A percentile compares a stretch with the other conserved stretches of the same genome.
phyloP scores from a whole-genome alignment of 208 protist genomes.

The Leishmania guyanensis region DNA sequence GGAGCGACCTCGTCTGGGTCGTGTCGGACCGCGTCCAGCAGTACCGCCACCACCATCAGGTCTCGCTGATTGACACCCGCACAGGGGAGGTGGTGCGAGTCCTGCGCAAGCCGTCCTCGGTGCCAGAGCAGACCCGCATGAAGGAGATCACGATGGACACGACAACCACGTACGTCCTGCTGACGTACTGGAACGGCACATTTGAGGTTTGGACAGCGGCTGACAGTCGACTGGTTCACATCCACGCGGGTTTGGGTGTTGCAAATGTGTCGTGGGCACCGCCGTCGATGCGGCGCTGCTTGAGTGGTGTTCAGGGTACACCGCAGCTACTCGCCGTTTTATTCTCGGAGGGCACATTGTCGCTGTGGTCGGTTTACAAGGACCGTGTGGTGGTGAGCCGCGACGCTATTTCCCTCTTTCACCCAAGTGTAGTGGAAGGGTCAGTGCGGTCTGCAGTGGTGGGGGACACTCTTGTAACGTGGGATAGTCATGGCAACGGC shows the following conservation, averaged over 20 bases:
- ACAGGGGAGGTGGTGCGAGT: constrained; percentile 72
- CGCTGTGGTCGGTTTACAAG: constrained; percentile 81
- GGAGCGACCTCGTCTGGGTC: constrained; percentile 75
- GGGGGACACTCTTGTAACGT: constrained; percentile 40
- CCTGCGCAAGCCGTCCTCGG: constrained; percentile 66
- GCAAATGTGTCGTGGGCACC: constrained; percentile 79
- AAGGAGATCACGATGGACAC: constrained; percentile 68
- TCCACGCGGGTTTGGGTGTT: constrained; percentile 73
- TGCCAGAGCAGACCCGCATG: constrained; percentile 59
- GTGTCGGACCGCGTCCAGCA: constrained; percentile 63
- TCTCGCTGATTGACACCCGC: constrained; percentile 74
- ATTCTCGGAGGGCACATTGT: constrained; percentile 72
- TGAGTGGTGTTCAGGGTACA: constrained; percentile 61
- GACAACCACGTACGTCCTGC: constrained; percentile 58
- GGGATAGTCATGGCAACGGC: constrained; percentile 51
- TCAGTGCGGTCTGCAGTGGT: constrained; percentile 43
- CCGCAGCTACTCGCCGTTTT: constrained; percentile 76
- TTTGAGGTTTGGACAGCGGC: constrained; percentile 87
- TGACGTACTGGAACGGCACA: constrained; percentile 71
- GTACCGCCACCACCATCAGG: constrained; percentile 69
- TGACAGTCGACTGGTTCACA: constrained; percentile 65
- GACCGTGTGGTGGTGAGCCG: constrained; percentile 74
- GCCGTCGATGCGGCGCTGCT: constrained; percentile 45
- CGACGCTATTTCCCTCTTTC: constrained; percentile 55
- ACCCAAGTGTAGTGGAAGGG: constrained; percentile 29